Conservation (phyloP, 306 rosid species). For the Cucumis melo region DNA sequence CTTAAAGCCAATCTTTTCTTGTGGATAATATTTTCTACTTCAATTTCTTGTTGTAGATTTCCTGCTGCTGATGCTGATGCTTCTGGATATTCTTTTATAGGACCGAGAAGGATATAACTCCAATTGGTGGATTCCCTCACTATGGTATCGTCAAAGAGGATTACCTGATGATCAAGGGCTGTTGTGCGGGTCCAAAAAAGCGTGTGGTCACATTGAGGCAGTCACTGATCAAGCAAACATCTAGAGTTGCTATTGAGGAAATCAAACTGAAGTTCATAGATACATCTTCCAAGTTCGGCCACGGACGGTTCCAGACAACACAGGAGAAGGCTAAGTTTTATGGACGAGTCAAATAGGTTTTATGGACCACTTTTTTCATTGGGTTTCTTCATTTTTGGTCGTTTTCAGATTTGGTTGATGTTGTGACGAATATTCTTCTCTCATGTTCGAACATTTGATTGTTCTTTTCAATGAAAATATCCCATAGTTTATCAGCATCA, state of each 20-base stretch:
- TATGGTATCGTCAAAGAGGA: conserved; percentile 58
- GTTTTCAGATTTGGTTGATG: too few species aligned
- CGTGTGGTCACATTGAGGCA: conserved; percentile 62
- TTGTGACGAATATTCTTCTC: too few species aligned
- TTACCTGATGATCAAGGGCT: conserved; percentile 46
- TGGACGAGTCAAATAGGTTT: conserved; percentile 36
- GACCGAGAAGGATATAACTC: conserved; percentile 71
- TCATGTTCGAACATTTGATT: too few species aligned
- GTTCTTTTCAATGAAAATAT: too few species aligned
- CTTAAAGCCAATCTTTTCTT: not conserved
- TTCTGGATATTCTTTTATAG: conserved; percentile 16
- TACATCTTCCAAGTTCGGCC: conserved; percentile 75
- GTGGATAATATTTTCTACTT: not conserved
- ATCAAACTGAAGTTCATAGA: conserved; percentile 63
- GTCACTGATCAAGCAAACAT: conserved; percentile 58
- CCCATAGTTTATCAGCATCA: too few species aligned
- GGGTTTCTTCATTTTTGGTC: not conserved
- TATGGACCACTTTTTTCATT: not conserved
- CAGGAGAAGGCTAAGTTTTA: conserved; percentile 59
- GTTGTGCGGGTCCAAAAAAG: conserved; percentile 68
- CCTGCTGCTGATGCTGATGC: not conserved
- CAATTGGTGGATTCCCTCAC: conserved; percentile 79
- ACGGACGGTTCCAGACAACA: conserved; percentile 67
- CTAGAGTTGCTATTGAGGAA: conserved; percentile 55
- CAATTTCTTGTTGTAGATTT: not conserved